Conservation (phyloP, 345 rosid genomes). For the Psidium guajava region DNA sequence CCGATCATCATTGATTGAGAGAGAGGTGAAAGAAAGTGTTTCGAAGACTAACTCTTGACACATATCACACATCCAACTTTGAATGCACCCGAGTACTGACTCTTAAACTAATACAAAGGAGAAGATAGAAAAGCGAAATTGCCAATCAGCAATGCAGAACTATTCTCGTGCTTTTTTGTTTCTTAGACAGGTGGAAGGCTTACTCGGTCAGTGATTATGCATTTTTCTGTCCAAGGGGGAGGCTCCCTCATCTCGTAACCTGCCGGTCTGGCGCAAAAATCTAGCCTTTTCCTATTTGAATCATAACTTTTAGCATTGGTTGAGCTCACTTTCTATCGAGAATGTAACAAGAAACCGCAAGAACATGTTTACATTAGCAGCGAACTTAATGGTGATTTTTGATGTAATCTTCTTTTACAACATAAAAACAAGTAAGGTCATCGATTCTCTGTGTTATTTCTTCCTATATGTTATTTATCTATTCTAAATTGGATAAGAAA, state of each 20-base stretch:
- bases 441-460: background rate
- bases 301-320: background rate
- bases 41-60: too few species aligned
- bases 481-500: background rate
- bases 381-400: background rate
- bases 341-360: background rate
- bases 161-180: background rate
- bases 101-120: background rate
- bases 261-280: background rate
- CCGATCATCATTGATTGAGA: background rate
- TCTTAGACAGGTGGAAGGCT: background rate
- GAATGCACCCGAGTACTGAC: background rate
- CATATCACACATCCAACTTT: background rate
- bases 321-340: background rate
- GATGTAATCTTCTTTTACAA: background rate
- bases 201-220: background rate
- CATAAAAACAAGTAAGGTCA: background rate
- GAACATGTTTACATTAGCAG: background rate
- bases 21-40: background rate
- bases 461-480: background rate
- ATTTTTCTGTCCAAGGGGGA: background rate
- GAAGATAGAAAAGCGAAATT: background rate
- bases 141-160: background rate
- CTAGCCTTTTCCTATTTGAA: background rate
- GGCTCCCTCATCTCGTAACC: background rate